Evolutionary conservation across 2,329 filamentous ascomycete genomes (phyloP).

Genomic region (Geosmithia flava): DNA sequence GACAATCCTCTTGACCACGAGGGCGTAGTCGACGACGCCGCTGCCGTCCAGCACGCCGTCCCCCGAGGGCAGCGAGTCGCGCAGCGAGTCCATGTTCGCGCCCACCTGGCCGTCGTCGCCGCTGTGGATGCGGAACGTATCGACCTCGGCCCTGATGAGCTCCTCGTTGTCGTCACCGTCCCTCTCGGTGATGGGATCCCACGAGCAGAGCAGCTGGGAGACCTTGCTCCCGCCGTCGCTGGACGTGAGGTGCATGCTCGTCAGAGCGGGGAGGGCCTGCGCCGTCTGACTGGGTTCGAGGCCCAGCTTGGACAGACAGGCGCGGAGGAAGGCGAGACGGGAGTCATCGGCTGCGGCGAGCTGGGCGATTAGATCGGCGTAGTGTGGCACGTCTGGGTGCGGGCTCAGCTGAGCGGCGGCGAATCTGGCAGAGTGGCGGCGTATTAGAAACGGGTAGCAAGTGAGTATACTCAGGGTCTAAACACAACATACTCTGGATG

Average conservation of each 20-base stretch:
- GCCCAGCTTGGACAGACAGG: conserved; percentile 68
- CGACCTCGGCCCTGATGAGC: conserved; percentile 67
- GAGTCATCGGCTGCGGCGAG: conserved; percentile 57
- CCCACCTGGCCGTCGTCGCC: conserved; percentile 41
- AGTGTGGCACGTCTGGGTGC: conserved; percentile 54
- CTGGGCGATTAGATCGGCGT: conserved; percentile 54
- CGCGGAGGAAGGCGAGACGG: conserved; percentile 64
- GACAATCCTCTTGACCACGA: conserved; percentile 60
- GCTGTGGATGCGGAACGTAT: conserved; percentile 69
- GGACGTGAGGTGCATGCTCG: conserved; percentile 71
- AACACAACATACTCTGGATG: conserved; percentile 64
- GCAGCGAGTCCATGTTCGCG: conserved; percentile 36
- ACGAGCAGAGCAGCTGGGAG: conserved; percentile 52
- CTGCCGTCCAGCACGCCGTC: conserved; percentile 21
- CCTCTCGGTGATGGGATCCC: conserved; percentile 54
- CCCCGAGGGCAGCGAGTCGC: conserved; percentile 29
- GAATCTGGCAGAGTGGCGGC: conserved; percentile 44
- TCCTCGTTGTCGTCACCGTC: conserved; percentile 53
- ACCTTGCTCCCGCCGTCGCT: conserved; percentile 48
- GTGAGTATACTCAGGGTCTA: not conserved
- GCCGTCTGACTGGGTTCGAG: conserved; percentile 54
- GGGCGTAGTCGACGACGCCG: conserved; percentile 62
- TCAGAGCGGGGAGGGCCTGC: conserved; percentile 59
- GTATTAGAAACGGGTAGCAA: not conserved
- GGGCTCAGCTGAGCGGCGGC: conserved; percentile 64